Conservation (phyloP, 805 yeast species). For the Clavispora carvajalis region DNA sequence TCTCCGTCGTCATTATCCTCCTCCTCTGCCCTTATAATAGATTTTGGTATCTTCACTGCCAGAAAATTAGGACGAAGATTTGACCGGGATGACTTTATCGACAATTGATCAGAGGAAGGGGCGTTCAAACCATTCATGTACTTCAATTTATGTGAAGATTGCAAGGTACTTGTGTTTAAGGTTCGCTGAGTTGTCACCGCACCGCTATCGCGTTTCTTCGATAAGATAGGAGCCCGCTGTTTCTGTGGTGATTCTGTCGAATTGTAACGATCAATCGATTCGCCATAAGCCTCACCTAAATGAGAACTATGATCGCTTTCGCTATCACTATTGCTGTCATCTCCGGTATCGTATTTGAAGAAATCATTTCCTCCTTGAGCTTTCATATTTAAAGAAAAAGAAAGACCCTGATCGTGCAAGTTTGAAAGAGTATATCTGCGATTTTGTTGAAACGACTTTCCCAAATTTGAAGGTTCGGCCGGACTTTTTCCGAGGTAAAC, state of each 20-base stretch:
- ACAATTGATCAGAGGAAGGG: constrained; percentile 21
- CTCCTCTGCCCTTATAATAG: constrained; percentile 63
- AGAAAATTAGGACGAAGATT: constrained; percentile 58
- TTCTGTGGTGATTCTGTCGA: neutral
- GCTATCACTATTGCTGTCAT: constrained; percentile 21
- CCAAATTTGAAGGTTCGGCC: constrained; percentile 7
- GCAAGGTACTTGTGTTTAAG: neutral
- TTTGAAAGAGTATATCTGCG: constrained; percentile 54
- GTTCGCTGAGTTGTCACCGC: neutral
- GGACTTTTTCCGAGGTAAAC: constrained; percentile 17
- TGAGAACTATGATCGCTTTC: constrained; percentile 15
- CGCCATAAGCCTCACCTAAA: constrained; percentile 4
- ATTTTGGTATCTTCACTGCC: constrained; percentile 66
- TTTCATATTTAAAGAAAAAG: constrained; percentile 70
- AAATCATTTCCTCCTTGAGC: constrained; percentile 37
- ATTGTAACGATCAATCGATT: neutral
- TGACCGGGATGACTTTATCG: constrained; percentile 30
- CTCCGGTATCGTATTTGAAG: constrained; percentile 20
- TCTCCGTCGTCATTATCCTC: constrained; percentile 44
- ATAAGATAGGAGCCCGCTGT: neutral
- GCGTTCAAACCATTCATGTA: constrained; percentile 1
- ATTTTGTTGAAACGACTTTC: constrained; percentile 20
- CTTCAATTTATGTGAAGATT: constrained; percentile 2
- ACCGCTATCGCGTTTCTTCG: neutral
- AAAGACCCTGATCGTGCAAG: constrained; percentile 63